phyloP scores from a whole-genome alignment of 1,284 basidiomycete genomes.

The Rhodotorula sp. region DNA sequence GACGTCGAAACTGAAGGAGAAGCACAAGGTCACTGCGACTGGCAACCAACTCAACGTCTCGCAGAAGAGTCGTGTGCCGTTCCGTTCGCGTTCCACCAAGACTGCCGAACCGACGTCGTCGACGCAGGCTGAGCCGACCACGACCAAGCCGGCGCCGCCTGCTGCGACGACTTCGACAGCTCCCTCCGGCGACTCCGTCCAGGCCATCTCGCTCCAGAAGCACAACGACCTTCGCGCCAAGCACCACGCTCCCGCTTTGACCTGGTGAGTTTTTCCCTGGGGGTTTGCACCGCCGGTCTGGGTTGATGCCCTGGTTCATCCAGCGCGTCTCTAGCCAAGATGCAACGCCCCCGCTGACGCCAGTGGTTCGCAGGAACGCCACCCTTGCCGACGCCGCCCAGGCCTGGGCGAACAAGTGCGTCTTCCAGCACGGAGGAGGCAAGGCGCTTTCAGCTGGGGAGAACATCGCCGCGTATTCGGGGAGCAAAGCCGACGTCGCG shows the following conservation, averaged over 20 bases:
- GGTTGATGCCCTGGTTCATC: too few relatives aligned
- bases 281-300: too few relatives aligned
- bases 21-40: not conserved
- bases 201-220: slow-evolving; percentile 5
- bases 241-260: slow-evolving; percentile 14
- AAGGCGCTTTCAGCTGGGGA: slow-evolving; percentile 14
- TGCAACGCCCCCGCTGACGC: too few relatives aligned
- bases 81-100: not conserved
- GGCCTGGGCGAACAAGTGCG: slow-evolving; percentile 32
- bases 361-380: not conserved
- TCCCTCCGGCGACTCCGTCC: not conserved
- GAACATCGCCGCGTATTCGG: slow-evolving; percentile 21
- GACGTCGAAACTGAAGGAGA: not conserved
- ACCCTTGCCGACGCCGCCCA: slow-evolving; percentile 26
- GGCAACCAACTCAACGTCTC: not conserved
- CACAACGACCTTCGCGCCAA: slow-evolving; percentile 31
- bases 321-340: too few relatives aligned
- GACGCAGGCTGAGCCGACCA: not conserved
- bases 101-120: not conserved
- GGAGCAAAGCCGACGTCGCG: not conserved
- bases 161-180: not conserved
- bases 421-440: slow-evolving; percentile 22
- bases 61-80: not conserved
- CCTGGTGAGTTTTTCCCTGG: slow-evolving; percentile 30
- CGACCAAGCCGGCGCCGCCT: not conserved